These are phyloP conservation scores for Trametes sp. DNA, from an alignment of 1,284 basidiomycete species.

Conservation along the genomic window DNA sequence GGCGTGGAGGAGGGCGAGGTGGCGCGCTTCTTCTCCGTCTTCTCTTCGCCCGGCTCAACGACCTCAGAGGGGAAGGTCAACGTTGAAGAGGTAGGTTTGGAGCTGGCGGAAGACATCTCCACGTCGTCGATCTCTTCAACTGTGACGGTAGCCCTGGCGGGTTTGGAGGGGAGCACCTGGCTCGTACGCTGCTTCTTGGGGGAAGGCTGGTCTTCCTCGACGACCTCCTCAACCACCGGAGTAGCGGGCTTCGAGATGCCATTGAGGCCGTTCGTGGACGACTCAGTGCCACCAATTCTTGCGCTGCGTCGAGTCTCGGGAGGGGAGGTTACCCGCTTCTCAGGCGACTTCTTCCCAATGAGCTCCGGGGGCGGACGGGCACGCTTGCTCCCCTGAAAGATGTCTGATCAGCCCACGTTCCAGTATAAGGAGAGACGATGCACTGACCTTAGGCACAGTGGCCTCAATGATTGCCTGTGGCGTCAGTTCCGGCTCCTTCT, in stretches of 20 bases:
- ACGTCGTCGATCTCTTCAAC: constrained; percentile 46
- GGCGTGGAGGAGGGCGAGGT: constrained; percentile 30
- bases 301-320: constrained; percentile 33
- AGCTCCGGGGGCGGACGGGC: constrained; percentile 64
- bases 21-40: constrained; percentile 30
- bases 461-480: constrained; percentile 75
- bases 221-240: constrained; percentile 36
- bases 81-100: constrained; percentile 11
- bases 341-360: constrained; percentile 31
- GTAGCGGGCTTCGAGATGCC: constrained; percentile 15
- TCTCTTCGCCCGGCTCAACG: constrained; percentile 49
- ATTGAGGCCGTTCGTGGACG: constrained; percentile 29
- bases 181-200: constrained; percentile 49
- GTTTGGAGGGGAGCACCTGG: constrained; percentile 8
- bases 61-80: constrained; percentile 46
- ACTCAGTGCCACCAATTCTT: constrained; percentile 35
- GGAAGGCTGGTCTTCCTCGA: constrained; percentile 43
- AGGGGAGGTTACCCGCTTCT: constrained; percentile 24
- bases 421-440: neutral
- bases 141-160: constrained; percentile 24
- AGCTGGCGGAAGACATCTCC: constrained; percentile 32
- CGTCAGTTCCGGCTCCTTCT: constrained; percentile 47
- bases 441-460: constrained; percentile 69
- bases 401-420: neutral
- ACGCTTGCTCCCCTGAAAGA: constrained; percentile 70